Percentiles rank a stretch among this genome's conserved stretches.
Evolutionary conservation across 1,139 yeast genomes (phyloP).

Genomic region (Yamadazyma atlantica): DNA sequence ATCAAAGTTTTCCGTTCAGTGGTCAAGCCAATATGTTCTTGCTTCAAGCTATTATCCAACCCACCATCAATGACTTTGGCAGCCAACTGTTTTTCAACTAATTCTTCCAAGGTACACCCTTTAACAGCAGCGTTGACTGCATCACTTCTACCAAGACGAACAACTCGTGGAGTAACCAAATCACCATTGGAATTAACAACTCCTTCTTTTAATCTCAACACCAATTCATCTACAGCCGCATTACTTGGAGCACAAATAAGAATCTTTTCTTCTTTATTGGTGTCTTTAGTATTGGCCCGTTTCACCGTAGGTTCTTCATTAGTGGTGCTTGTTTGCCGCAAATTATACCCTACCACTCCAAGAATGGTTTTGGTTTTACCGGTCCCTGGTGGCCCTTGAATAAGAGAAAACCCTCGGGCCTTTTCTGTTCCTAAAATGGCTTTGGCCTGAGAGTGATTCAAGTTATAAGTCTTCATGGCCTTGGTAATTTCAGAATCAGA

Average conservation of each 20-base stretch:
- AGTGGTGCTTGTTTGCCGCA: conserved; percentile 12
- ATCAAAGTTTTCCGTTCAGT: conserved; percentile 52
- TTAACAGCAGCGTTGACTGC: conserved; percentile 81
- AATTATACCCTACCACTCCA: conserved; percentile 76
- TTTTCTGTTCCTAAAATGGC: conserved; percentile 78
- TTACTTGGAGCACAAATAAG: conserved; percentile 97
- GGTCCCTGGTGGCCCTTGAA: conserved; percentile 98
- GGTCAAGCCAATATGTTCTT: conserved; percentile 52
- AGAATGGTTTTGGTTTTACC: conserved; percentile 97
- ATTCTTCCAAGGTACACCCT: conserved; percentile 83
- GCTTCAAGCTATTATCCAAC: conserved; percentile 48
- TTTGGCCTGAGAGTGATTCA: conserved; percentile 85
- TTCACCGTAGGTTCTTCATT: conserved; percentile 6
- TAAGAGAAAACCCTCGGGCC: conserved; percentile 76
- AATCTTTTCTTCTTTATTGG: conserved; percentile 36
- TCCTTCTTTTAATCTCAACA: conserved; percentile 79
- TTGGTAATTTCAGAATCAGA: conserved; percentile 35
- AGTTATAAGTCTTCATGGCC: conserved; percentile 50
- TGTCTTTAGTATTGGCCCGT: conserved; percentile 4
- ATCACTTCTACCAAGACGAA: conserved; percentile 90
- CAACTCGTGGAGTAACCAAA: conserved; percentile 64
- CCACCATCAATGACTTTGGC: conserved; percentile 34
- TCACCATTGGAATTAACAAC: conserved; percentile 59
- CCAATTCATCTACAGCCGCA: conserved; percentile 97
- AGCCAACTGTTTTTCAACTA: conserved; percentile 66